A percentile compares a stretch with the other conserved stretches of the same genome.
phyloP scores from a whole-genome alignment of 169 alveolate species.

The Cystoisospora suis region DNA sequence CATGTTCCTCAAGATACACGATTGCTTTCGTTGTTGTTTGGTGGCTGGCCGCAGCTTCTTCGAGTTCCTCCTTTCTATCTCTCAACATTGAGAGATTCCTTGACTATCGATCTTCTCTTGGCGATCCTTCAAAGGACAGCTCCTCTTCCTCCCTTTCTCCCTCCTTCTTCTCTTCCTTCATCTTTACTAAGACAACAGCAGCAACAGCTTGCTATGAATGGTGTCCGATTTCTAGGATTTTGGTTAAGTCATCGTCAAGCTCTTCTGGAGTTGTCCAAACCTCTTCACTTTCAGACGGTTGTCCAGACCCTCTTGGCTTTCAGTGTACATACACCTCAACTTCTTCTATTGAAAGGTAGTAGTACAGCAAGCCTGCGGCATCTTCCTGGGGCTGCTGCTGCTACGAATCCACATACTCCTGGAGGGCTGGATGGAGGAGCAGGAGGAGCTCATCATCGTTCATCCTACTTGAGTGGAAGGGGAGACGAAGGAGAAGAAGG shows the following conservation, averaged over 20 bases:
- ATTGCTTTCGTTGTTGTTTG: neutral
- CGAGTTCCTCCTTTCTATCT: neutral
- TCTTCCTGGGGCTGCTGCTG: slow-evolving; percentile 41
- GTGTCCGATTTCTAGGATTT: slow-evolving; percentile 5
- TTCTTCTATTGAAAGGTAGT: neutral
- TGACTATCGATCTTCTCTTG: slow-evolving; percentile 47
- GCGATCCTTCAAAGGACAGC: slow-evolving; percentile 47
- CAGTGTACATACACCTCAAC: slow-evolving; percentile 50
- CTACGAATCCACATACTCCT: too few species aligned
- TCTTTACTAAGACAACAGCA: slow-evolving; percentile 45
- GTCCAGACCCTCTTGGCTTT: slow-evolving; percentile 60
- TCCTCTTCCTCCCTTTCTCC: slow-evolving; percentile 62
- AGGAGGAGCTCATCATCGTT: too few species aligned
- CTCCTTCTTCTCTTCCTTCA: slow-evolving; percentile 53
- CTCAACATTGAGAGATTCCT: slow-evolving; percentile 8
- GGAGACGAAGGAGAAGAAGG: neutral
- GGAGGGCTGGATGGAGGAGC: too few species aligned
- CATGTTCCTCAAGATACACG: neutral
- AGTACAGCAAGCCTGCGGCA: slow-evolving; percentile 27
- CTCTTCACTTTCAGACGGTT: slow-evolving; percentile 54
- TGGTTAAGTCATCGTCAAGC: slow-evolving; percentile 45
- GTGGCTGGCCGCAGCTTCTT: neutral
- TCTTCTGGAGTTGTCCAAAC: slow-evolving; percentile 42
- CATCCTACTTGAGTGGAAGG: too few species aligned
- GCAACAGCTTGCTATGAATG: slow-evolving; percentile 44